These are phyloP conservation scores for Boletellus sp. DNA, from an alignment of 1,284 basidiomycete genomes.

Conservation along the genomic window DNA sequence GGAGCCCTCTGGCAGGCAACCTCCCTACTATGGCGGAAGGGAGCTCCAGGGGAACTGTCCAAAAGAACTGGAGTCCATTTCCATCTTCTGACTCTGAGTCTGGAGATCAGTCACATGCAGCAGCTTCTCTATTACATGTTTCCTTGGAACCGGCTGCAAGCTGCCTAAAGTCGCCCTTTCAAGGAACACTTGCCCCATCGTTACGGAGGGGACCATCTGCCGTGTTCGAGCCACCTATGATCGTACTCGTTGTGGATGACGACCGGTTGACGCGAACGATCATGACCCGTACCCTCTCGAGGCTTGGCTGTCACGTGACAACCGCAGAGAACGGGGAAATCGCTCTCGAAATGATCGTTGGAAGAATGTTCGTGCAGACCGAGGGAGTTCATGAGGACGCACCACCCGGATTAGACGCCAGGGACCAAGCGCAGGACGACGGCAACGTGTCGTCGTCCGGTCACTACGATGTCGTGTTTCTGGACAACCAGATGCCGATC, in stretches of 20 bases:
- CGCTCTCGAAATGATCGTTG: constrained; percentile 73
- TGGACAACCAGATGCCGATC: constrained; percentile 88
- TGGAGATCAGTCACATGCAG: constrained; percentile 1
- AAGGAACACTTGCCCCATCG: constrained; percentile 20
- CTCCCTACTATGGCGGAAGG: constrained; percentile 10
- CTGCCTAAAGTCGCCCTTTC: constrained; percentile 12
- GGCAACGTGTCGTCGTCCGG: background rate
- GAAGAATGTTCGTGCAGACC: constrained; percentile 16
- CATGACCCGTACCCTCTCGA: constrained; percentile 77
- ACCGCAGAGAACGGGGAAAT: constrained; percentile 87
- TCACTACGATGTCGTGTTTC: constrained; percentile 67
- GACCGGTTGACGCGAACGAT: constrained; percentile 76
- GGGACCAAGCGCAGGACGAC: constrained; percentile 3
- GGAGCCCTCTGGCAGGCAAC: constrained; percentile 1
- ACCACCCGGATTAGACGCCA: background rate
- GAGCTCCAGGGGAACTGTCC: constrained; percentile 1
- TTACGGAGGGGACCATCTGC: constrained; percentile 27
- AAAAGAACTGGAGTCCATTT: constrained; percentile 1
- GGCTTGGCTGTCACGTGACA: constrained; percentile 74
- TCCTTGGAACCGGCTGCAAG: constrained; percentile 10
- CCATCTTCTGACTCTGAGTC: constrained; percentile 4
- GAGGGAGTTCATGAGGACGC: background rate
- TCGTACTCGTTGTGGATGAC: constrained; percentile 75
- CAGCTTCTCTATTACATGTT: constrained; percentile 1
- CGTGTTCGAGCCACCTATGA: constrained; percentile 44